Evolutionary conservation across 2,329 filamentous ascomycete species (phyloP).

Genomic region (Fusarium euwallaceae): DNA sequence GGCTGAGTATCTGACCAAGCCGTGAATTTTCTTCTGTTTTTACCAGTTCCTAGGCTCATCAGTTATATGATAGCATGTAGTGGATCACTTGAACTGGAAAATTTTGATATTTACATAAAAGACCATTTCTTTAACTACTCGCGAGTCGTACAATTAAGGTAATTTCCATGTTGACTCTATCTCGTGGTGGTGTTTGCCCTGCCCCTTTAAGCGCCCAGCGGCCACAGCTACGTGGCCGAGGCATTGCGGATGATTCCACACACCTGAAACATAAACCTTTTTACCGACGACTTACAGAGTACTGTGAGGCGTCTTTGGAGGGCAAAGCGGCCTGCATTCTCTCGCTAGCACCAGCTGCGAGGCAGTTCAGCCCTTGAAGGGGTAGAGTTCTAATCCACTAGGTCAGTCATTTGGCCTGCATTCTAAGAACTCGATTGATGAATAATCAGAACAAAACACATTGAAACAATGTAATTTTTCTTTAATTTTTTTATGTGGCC

Average conservation of each 20-base stretch:
- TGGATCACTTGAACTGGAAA: too few species aligned
- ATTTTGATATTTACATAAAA: neutral
- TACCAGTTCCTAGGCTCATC: neutral
- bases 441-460: too few species aligned
- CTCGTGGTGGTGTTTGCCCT: neutral
- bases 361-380: neutral
- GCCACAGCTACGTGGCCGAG: neutral
- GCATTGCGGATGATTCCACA: neutral
- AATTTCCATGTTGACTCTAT: neutral
- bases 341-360: neutral
- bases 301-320: neutral
- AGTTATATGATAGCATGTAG: too few species aligned
- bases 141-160: neutral
- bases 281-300: neutral
- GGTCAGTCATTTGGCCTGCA: neutral
- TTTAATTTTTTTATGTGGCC: too few species aligned
- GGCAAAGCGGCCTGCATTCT: neutral
- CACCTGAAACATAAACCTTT: neutral
- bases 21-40: neutral
- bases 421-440: too few species aligned
- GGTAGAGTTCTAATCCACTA: neutral
- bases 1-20: neutral
- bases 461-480: too few species aligned
- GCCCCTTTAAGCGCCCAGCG: neutral
- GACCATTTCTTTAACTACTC: fast-evolving